Conservation (phyloP, 495 filamentous ascomycete genomes). For the Delitschia confertaspora region DNA sequence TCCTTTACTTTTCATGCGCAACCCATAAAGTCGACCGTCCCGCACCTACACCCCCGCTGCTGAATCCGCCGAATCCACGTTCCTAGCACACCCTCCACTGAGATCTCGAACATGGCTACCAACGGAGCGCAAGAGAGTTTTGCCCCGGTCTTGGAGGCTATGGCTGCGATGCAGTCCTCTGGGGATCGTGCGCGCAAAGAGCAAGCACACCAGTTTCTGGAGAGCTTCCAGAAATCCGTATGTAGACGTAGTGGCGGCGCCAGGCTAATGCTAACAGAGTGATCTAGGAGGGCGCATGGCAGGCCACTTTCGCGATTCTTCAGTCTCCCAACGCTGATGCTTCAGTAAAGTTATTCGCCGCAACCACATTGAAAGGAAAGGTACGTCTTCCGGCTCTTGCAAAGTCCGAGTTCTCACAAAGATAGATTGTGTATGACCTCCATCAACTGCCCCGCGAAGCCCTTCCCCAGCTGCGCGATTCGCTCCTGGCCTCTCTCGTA, state of each 20-base stretch:
- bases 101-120: slow-evolving; percentile 53
- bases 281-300: slow-evolving; percentile 76
- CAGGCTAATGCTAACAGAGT: slow-evolving; percentile 3
- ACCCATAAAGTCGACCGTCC: slow-evolving; percentile 1
- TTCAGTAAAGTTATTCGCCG: slow-evolving; percentile 89
- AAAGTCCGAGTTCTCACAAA: slow-evolving; percentile 26
- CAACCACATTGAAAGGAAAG: slow-evolving; percentile 96
- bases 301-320: slow-evolving; percentile 71
- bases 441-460: slow-evolving; percentile 75
- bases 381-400: slow-evolving; percentile 41
- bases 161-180: slow-evolving; percentile 82
- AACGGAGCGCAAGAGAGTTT: slow-evolving; percentile 60
- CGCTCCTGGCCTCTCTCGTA: slow-evolving; percentile 69
- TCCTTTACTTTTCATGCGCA: slow-evolving; percentile 3
- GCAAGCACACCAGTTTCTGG: slow-evolving; percentile 80
- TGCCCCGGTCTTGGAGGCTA: slow-evolving; percentile 73
- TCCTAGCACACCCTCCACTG: too few species aligned
- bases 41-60: slow-evolving; percentile 1
- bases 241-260: slow-evolving; percentile 32
- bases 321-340: slow-evolving; percentile 62
- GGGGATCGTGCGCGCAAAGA: slow-evolving; percentile 74
- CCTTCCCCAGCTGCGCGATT: slow-evolving; percentile 66
- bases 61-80: slow-evolving; percentile 15
- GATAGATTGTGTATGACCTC: slow-evolving; percentile 71
- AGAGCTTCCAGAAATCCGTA: slow-evolving; percentile 97